These are phyloP conservation scores for Vitis riparia DNA, from an alignment of 164 flowering plant species.

Conservation along the genomic window DNA sequence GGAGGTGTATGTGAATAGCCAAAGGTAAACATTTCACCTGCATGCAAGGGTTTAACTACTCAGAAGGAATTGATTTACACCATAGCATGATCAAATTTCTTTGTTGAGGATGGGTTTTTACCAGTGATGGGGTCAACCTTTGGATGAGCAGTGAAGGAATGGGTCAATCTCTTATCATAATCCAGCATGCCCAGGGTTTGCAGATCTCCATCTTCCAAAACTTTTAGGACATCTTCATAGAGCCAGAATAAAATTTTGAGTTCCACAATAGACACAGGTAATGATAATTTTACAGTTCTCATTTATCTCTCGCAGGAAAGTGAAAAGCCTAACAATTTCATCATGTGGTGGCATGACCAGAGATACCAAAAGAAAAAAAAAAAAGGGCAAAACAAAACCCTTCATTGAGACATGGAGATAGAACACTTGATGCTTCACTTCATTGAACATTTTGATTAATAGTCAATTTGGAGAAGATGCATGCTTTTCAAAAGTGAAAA, in stretches of 20 bases:
- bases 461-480: too few relatives aligned
- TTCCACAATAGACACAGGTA: too few relatives aligned
- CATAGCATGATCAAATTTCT: not conserved
- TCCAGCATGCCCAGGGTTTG: constrained; percentile 95
- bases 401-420: too few relatives aligned
- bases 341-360: too few relatives aligned
- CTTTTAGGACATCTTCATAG: constrained; percentile 72
- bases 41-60: constrained; percentile 23
- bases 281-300: too few relatives aligned
- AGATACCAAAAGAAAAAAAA: too few relatives aligned
- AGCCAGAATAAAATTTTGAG: not conserved
- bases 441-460: too few relatives aligned
- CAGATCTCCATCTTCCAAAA: constrained; percentile 94
- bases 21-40: constrained; percentile 98
- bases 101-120: constrained; percentile 20
- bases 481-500: not conserved
- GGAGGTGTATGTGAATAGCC: constrained; percentile 85
- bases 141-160: constrained; percentile 97
- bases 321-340: too few relatives aligned
- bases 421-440: too few relatives aligned
- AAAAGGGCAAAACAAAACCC: not conserved
- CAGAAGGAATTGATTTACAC: not conserved
- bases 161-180: constrained; percentile 88
- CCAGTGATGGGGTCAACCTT: constrained; percentile 95
- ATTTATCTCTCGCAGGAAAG: too few relatives aligned